Evolutionary conservation across 2,329 filamentous ascomycete species (phyloP), one percentile per base, ranked within the genome.

Genomic region (Keithomyces neogunnii): DNA sequence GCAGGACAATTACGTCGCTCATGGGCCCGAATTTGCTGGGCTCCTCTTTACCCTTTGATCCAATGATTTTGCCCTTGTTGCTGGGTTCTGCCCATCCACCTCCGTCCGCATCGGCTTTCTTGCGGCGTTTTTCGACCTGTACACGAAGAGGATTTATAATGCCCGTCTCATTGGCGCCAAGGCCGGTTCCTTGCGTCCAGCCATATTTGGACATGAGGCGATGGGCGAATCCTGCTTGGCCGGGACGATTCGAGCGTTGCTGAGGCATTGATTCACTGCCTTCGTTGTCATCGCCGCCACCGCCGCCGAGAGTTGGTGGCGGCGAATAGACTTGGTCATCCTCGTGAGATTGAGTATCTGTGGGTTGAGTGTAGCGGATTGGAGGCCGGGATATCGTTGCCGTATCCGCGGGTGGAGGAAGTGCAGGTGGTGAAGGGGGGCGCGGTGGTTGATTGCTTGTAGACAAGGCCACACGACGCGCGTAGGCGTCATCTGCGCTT

Each of bases 201-300:
- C 93, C 93, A 70, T 96, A 93, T 66, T 96, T 97, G 55, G 82
- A 80, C 82, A 99, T 89, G 51, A 97, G 80, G 35, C 90, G 86
- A 58, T 90, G 82, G 0, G 89, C 93, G 66, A 96, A 96, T 48
- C 85, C 88, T 57, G 84, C 80, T 66, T 95, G 88, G 13, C 89
- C 89, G 0, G 90, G 89, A 3, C 84, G 82, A 51, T 73, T 80
- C 42, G 84, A 85, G 38, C 81, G 80, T 46, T 53, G 55, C 13
- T 72, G 78, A 36, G 56, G 46, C 13, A 73, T 66, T 10, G 64
- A 62, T 63, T 66, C 62, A 50, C 38, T 6, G 2, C 7, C 26
- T 26, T 71, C 63, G 43, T 67, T 62, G 5, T 65, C 6, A 33
- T 42, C 11, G 40, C 29, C 33, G 31, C 36, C n/a, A n/a, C n/a